These are phyloP conservation scores for Naganishia friedmannii DNA, from an alignment of 768 basidiomycete species.

Conservation along the genomic window DNA sequence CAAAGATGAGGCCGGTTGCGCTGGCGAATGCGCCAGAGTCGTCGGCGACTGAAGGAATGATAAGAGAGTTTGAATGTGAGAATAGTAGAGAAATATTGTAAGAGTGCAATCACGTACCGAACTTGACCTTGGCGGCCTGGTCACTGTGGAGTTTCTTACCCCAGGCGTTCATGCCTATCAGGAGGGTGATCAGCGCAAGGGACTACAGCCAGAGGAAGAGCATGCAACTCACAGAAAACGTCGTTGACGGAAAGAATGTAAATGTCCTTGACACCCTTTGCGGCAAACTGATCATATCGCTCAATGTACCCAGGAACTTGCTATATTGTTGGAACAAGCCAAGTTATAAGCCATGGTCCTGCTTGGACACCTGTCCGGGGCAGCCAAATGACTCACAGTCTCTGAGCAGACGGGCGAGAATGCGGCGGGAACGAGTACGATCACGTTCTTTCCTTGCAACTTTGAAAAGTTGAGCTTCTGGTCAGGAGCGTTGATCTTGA, in stretches of 20 bases:
- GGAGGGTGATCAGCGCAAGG: neutral
- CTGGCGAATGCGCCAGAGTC: slow-evolving; percentile 64
- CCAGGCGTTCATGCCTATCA: slow-evolving; percentile 50
- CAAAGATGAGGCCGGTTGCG: slow-evolving; percentile 62
- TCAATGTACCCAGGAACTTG: slow-evolving; percentile 63
- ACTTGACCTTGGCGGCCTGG: slow-evolving; percentile 60
- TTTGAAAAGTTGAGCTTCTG: slow-evolving; percentile 49
- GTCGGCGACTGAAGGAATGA: slow-evolving; percentile 57
- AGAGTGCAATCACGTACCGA: slow-evolving; percentile 28
- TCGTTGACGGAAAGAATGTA: slow-evolving; percentile 78
- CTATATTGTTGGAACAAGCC: slow-evolving; percentile 31
- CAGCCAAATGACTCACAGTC: slow-evolving; percentile 48
- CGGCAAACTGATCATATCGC: slow-evolving; percentile 67
- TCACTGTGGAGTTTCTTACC: slow-evolving; percentile 55
- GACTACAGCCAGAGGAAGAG: neutral
- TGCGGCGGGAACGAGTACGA: slow-evolving; percentile 70
- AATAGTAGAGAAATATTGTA: neutral
- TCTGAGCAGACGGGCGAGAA: slow-evolving; percentile 28
- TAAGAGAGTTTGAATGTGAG: neutral
- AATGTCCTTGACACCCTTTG: slow-evolving; percentile 67
- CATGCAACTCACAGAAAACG: slow-evolving; percentile 54
- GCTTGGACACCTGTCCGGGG: too few relatives aligned
- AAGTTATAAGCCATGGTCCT: neutral
- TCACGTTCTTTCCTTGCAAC: slow-evolving; percentile 47
- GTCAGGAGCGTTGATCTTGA: slow-evolving; percentile 63